phyloP scores from a whole-genome alignment of 495 filamentous ascomycete species.

The Penicillium crystallinum region DNA sequence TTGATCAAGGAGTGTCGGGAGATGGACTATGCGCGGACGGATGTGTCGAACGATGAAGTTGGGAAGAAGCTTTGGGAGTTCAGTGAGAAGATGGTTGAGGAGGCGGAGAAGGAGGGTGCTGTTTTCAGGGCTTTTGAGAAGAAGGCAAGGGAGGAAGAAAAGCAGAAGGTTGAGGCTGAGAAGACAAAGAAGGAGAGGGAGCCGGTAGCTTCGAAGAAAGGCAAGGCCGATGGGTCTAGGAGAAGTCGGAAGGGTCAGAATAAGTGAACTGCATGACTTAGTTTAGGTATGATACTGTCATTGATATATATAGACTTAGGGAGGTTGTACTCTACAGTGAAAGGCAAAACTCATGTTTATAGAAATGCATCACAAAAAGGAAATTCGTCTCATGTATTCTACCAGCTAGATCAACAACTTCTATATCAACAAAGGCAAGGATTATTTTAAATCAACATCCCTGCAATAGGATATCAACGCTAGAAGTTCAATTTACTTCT shows the following conservation, averaged over 20 bases:
- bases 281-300: background rate
- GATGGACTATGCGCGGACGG: slow-evolving; percentile 60
- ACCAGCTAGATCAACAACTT: slow-evolving; percentile 16
- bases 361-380: slow-evolving; percentile 22
- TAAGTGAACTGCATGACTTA: slow-evolving; percentile 7
- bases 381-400: slow-evolving; percentile 42
- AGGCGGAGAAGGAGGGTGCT: slow-evolving; percentile 75
- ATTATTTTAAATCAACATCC: background rate
- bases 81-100: slow-evolving; percentile 79
- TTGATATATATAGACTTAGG: background rate
- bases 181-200: slow-evolving; percentile 39
- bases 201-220: slow-evolving; percentile 31
- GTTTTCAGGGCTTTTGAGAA: slow-evolving; percentile 59
- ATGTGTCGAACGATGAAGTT: slow-evolving; percentile 70
- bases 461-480: background rate
- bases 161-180: slow-evolving; percentile 39
- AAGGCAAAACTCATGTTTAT: background rate
- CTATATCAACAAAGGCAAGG: slow-evolving; percentile 18
- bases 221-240: slow-evolving; percentile 38
- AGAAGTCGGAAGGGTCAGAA: slow-evolving; percentile 35
- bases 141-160: slow-evolving; percentile 55
- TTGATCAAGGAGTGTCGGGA: slow-evolving; percentile 85
- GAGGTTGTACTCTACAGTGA: background rate
- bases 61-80: slow-evolving; percentile 84
- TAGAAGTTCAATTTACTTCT: slow-evolving; percentile 41